Conservation (phyloP, 306 rosid species). For the Cucurbita argyrosperma region DNA sequence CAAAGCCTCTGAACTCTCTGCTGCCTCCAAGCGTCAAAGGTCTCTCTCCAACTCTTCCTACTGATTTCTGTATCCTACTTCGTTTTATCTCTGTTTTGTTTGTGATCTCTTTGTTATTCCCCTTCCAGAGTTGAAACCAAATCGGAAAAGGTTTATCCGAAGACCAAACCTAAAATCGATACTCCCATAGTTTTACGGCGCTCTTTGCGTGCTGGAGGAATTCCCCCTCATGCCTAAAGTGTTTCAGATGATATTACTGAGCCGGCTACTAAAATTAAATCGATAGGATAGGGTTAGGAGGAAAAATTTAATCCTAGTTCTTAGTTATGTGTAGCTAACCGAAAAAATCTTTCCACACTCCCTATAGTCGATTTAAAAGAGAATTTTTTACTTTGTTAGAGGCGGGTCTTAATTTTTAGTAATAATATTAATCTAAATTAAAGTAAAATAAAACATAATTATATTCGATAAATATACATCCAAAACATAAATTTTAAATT, state of each 20-base stretch:
- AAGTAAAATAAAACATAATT: too few relatives aligned
- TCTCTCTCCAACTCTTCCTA: neutral
- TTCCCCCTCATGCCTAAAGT: conserved; percentile 40
- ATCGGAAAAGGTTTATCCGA: conserved; percentile 24
- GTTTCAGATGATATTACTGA: conserved; percentile 7
- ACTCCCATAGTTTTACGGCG: conserved; percentile 48
- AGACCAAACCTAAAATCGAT: conserved; percentile 37
- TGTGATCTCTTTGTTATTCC: neutral
- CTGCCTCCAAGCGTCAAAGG: conserved; percentile 54
- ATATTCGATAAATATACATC: too few relatives aligned
- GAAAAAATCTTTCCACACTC: too few relatives aligned
- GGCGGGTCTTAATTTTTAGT: too few relatives aligned
- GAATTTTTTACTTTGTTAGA: too few relatives aligned
- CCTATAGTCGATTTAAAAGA: too few relatives aligned
- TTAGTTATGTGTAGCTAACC: too few relatives aligned
- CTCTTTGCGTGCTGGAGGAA: conserved; percentile 57
- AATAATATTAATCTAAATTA: too few relatives aligned
- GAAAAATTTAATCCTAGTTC: too few relatives aligned
- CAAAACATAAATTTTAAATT: too few relatives aligned
- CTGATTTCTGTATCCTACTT: neutral
- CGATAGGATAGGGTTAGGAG: too few relatives aligned
- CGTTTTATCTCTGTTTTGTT: neutral
- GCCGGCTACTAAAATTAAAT: neutral
- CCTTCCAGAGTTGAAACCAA: conserved; percentile 31
- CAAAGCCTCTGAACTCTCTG: conserved; percentile 43